These are phyloP conservation scores for Rubroboletus pulcherrimus DNA, from an alignment of 768 basidiomycete genomes.

Conservation along the genomic window DNA sequence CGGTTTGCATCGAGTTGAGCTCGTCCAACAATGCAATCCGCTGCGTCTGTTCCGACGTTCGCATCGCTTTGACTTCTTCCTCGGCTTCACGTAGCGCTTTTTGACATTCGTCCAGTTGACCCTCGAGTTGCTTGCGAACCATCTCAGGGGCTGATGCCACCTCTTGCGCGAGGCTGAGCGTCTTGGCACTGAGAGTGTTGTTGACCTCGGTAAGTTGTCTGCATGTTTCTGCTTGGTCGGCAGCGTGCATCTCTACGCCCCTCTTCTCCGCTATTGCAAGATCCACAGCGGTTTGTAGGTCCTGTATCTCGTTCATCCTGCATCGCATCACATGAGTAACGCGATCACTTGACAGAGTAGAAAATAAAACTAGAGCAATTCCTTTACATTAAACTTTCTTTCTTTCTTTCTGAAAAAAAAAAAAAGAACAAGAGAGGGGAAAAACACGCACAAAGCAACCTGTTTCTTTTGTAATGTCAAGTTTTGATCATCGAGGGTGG, in stretches of 20 bases:
- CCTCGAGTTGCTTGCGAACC: slow-evolving; percentile 60
- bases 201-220: slow-evolving; percentile 77
- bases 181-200: slow-evolving; percentile 66
- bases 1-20: slow-evolving; percentile 76
- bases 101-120: slow-evolving; percentile 57
- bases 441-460: slow-evolving; percentile 50
- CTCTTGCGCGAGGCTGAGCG: slow-evolving; percentile 47
- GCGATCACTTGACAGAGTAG: background rate
- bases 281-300: slow-evolving; percentile 60
- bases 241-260: slow-evolving; percentile 62
- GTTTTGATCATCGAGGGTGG: slow-evolving; percentile 74
- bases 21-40: slow-evolving; percentile 84
- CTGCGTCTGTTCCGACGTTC: slow-evolving; percentile 72
- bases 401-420: background rate
- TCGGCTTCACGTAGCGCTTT: slow-evolving; percentile 59
- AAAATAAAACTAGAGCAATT: background rate
- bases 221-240: slow-evolving; percentile 71
- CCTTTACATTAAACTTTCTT: background rate
- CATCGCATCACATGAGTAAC: background rate
- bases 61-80: slow-evolving; percentile 67
- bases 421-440: slow-evolving; percentile 4
- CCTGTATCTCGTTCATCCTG: slow-evolving; percentile 65
- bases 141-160: slow-evolving; percentile 36
- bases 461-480: slow-evolving; percentile 47
- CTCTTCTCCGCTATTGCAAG: slow-evolving; percentile 58